Evolutionary conservation across 805 yeast species (phyloP).

Genomic region (Saturnispora diversa): DNA sequence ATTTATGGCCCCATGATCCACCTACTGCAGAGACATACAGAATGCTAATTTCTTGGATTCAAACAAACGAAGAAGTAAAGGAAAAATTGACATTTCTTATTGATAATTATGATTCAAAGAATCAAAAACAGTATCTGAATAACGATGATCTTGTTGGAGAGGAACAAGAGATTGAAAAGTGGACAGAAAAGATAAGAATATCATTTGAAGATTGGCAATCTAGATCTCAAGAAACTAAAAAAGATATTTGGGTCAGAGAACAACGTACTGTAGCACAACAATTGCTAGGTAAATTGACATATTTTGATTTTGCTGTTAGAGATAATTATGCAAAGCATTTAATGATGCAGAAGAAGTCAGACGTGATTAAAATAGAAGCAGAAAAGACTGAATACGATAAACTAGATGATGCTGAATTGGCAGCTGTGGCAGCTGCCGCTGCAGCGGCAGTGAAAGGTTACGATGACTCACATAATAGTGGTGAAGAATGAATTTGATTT

Average conservation of each 20-base stretch:
- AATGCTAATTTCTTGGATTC: constrained; percentile 23
- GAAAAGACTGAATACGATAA: constrained; percentile 6
- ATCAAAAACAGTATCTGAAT: constrained; percentile 1
- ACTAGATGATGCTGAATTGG: constrained; percentile 23
- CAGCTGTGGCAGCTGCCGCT: constrained; percentile 30
- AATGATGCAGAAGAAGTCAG: constrained; percentile 18
- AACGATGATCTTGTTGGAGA: neutral
- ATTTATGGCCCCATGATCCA: constrained; percentile 46
- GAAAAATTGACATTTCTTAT: constrained; percentile 18
- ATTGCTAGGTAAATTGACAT: constrained; percentile 32
- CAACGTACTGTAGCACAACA: constrained; percentile 38
- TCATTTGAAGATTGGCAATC: constrained; percentile 41
- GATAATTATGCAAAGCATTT: constrained; percentile 32
- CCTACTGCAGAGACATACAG: constrained; percentile 40
- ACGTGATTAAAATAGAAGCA: constrained; percentile 9
- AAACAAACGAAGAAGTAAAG: constrained; percentile 17
- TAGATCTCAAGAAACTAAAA: constrained; percentile 28
- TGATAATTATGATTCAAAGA: constrained; percentile 11
- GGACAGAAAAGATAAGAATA: constrained; percentile 30
- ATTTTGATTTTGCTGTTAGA: constrained; percentile 37
- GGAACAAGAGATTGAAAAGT: constrained; percentile 20
- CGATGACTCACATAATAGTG: constrained; percentile 8
- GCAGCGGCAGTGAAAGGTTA: constrained; percentile 20
- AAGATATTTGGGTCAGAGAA: constrained; percentile 39
- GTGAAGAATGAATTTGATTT: neutral